Conservation (phyloP, 148 eudicot genomes). For the Cornus controversa region DNA sequence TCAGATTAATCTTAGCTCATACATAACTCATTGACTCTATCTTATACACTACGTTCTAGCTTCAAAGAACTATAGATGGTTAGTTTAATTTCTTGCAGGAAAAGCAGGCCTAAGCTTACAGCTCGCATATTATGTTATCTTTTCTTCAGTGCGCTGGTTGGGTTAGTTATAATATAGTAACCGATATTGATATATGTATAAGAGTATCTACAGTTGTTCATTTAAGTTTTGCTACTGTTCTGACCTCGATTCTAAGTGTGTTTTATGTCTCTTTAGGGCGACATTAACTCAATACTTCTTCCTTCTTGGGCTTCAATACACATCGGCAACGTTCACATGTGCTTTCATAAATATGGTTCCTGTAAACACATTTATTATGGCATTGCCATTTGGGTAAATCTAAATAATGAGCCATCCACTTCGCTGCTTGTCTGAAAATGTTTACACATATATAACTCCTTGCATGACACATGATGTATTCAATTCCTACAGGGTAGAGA, state of each 20-base stretch:
- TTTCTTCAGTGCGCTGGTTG: constrained; percentile 69
- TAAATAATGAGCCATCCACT: too few relatives aligned
- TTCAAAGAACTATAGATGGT: not conserved
- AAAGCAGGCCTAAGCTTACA: constrained; percentile 49
- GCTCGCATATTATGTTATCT: constrained; percentile 35
- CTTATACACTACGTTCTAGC: not conserved
- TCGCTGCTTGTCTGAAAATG: too few relatives aligned
- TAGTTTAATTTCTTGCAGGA: constrained; percentile 45
- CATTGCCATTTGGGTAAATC: constrained; percentile 58
- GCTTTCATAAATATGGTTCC: constrained; percentile 73
- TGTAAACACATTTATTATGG: constrained; percentile 60
- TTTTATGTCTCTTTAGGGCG: constrained; percentile 27
- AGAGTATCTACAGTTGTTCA: too few relatives aligned
- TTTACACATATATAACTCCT: not conserved
- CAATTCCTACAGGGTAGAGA: constrained; percentile 66
- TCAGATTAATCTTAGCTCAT: not conserved
- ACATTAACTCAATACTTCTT: constrained; percentile 57
- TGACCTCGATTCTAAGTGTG: too few relatives aligned
- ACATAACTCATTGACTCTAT: not conserved
- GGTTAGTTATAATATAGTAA: too few relatives aligned
- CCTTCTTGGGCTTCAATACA: constrained; percentile 58
- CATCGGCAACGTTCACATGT: constrained; percentile 61
- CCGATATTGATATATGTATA: too few relatives aligned
- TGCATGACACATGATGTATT: too few relatives aligned
- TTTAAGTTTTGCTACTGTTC: too few relatives aligned